Evolutionary conservation across 1,284 basidiomycete genomes (phyloP).

Genomic region (Ceratobasidium sp.): DNA sequence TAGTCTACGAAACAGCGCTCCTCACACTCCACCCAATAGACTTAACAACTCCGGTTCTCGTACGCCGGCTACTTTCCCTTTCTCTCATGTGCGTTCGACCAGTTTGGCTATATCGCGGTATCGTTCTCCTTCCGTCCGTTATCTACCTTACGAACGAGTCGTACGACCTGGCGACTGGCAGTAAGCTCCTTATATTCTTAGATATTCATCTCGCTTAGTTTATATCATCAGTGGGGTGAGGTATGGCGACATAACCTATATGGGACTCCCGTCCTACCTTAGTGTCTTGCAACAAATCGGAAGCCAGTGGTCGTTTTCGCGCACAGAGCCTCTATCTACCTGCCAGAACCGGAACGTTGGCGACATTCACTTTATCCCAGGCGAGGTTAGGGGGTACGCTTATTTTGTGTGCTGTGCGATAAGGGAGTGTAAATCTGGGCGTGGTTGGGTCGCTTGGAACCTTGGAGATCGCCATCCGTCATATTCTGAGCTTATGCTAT

Average conservation of each 20-base stretch:
- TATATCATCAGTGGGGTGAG: not conserved
- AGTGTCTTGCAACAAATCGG: not conserved
- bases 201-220: not conserved
- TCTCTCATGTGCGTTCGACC: not conserved
- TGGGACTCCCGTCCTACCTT: not conserved
- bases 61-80: not conserved
- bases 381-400: not conserved
- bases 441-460: not conserved
- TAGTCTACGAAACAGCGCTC: not conserved
- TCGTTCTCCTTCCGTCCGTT: not conserved
- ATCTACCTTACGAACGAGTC: not conserved
- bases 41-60: not conserved
- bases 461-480: not conserved
- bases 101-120: not conserved
- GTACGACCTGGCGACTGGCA: not conserved
- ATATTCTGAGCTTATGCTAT: not conserved
- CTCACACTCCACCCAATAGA: not conserved
- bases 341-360: not conserved
- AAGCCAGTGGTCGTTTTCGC: conserved; percentile 4
- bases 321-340: not conserved
- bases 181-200: not conserved
- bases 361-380: not conserved
- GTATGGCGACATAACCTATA: not conserved
- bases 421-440: not conserved
- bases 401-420: not conserved